These are phyloP conservation scores for Annona squamosa DNA, from an alignment of 164 flowering plant species.

Conservation along the genomic window DNA sequence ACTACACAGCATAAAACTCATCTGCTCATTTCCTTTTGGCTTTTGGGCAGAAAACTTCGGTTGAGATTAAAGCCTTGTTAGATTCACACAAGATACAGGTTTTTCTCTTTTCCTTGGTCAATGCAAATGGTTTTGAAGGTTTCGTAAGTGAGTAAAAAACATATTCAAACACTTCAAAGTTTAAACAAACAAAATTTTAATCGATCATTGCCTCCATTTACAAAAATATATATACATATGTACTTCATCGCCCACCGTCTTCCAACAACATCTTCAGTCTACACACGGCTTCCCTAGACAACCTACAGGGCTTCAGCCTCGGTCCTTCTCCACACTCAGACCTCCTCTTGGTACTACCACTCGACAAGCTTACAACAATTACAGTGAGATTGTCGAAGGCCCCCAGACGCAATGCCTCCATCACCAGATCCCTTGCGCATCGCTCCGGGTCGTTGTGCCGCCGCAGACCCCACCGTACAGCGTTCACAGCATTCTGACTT, in stretches of 20 bases:
- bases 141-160: too few species aligned
- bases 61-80: too few species aligned
- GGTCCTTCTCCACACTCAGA: constrained; percentile 11
- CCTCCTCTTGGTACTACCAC: constrained; percentile 2
- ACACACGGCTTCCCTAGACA: constrained; percentile 56
- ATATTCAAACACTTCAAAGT: too few species aligned
- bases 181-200: too few species aligned
- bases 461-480: constrained; percentile 61
- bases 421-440: constrained; percentile 67
- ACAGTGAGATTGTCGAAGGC: constrained; percentile 78
- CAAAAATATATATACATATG: constrained; percentile 1
- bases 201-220: too few species aligned
- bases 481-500: constrained; percentile 72
- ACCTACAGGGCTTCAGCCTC: constrained; percentile 44
- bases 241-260: constrained; percentile 9
- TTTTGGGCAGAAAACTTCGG: too few species aligned
- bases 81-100: too few species aligned
- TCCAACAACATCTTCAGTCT: constrained; percentile 51
- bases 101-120: too few species aligned
- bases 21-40: too few species aligned
- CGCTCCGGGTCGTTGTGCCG: constrained; percentile 69
- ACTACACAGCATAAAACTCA: too few species aligned
- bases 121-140: too few species aligned
- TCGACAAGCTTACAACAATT: constrained; percentile 60
- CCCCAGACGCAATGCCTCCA: constrained; percentile 50